These are phyloP conservation scores for Papilionanthe hybrid DNA, from an alignment of 116 monocot genomes.

Conservation along the genomic window DNA sequence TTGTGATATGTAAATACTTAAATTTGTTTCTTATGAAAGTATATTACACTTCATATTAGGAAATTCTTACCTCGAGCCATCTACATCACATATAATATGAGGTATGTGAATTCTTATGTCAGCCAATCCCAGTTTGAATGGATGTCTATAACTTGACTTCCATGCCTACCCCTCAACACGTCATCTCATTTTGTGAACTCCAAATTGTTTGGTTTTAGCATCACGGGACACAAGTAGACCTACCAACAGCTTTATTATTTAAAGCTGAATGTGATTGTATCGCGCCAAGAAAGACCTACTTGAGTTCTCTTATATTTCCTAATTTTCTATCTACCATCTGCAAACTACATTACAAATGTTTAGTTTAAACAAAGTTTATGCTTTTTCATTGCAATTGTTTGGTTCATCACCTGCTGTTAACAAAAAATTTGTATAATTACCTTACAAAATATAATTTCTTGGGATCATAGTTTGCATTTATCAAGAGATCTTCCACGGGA, in stretches of 20 bases:
- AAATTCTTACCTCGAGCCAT: too few species aligned
- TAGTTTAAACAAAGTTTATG: not conserved
- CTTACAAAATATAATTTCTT: not conserved
- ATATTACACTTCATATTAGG: too few species aligned
- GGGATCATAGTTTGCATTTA: constrained; percentile 1
- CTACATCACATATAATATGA: not conserved
- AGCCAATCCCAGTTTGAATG: not conserved
- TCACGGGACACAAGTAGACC: not conserved
- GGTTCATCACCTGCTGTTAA: not conserved
- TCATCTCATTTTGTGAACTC: too few species aligned
- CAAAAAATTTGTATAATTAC: not conserved
- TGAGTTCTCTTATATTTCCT: not conserved
- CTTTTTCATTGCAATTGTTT: not conserved
- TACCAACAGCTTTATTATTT: not conserved
- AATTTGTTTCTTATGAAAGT: too few species aligned
- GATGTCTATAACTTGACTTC: not conserved
- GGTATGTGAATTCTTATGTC: not conserved
- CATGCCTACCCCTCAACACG: not conserved
- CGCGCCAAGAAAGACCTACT: not conserved
- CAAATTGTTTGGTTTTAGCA: not conserved
- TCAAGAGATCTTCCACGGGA: not conserved
- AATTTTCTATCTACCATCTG: not conserved
- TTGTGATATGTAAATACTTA: too few species aligned
- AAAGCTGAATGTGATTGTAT: not conserved
- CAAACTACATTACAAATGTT: not conserved